phyloP scores from a whole-genome alignment of 352 stramenopile genomes.

The Thraustochytrium sp. region DNA sequence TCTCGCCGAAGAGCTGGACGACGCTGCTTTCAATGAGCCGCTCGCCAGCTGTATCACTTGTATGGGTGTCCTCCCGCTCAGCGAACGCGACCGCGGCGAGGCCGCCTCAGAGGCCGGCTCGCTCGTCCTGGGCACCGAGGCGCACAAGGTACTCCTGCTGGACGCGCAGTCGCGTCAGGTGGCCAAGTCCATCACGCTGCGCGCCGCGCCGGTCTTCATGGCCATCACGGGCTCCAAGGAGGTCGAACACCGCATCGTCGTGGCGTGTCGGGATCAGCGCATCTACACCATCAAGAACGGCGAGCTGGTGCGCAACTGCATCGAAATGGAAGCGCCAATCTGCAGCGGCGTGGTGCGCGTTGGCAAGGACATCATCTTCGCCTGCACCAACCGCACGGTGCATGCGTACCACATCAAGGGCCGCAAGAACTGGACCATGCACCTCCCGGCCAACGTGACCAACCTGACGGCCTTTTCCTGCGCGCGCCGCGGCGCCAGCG shows the following conservation, averaged over 20 bases:
- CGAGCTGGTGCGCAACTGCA: slow-evolving; percentile 70
- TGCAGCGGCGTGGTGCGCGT: slow-evolving; percentile 64
- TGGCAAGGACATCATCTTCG: slow-evolving; percentile 74
- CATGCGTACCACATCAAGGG: slow-evolving; percentile 79
- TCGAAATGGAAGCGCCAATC: slow-evolving; percentile 69
- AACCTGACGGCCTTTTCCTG: slow-evolving; percentile 66
- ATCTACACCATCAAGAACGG: slow-evolving; percentile 83
- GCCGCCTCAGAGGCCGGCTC: background rate
- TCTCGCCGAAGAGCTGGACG: slow-evolving; percentile 10
- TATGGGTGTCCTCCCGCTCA: background rate
- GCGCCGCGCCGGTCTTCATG: slow-evolving; percentile 28
- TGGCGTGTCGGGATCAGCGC: slow-evolving; percentile 71
- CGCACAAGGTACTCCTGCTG: slow-evolving; percentile 53
- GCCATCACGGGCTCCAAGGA: slow-evolving; percentile 51
- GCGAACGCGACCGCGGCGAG: background rate
- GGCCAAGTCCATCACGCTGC: slow-evolving; percentile 31
- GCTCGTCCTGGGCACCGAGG: slow-evolving; percentile 75
- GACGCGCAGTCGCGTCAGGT: background rate
- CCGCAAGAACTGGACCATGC: slow-evolving; percentile 79
- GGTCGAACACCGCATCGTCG: slow-evolving; percentile 72
- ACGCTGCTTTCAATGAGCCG: background rate
- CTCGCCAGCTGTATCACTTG: slow-evolving; percentile 8
- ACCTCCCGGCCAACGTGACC: slow-evolving; percentile 71
- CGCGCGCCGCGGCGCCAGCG: slow-evolving; percentile 65
- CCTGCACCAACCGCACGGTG: slow-evolving; percentile 73